These are phyloP conservation scores for Pythium phragmiticola DNA, from an alignment of 352 stramenopile species.

Conservation along the genomic window DNA sequence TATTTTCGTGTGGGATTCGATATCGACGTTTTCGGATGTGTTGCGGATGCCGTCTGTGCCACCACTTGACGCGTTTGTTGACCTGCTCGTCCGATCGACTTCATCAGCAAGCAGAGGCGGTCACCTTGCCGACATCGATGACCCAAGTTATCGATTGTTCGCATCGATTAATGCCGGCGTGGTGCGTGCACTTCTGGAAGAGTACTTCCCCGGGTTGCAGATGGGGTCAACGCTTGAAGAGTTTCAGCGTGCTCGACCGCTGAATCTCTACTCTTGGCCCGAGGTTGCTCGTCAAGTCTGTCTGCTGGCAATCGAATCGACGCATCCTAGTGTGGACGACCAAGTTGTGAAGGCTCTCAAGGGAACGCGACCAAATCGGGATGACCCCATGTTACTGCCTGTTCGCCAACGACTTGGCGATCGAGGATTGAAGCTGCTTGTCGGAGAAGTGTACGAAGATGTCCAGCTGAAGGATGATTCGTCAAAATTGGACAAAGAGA, in stretches of 20 bases:
- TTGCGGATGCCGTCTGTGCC: slow-evolving; percentile 49
- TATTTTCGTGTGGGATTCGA: slow-evolving; percentile 75
- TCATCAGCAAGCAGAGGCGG: slow-evolving; percentile 22
- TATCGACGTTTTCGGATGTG: slow-evolving; percentile 72
- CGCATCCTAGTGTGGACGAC: slow-evolving; percentile 66
- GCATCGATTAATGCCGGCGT: slow-evolving; percentile 55
- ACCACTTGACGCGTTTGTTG: slow-evolving; percentile 51
- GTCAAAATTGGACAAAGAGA: background rate
- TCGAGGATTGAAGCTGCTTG: slow-evolving; percentile 46
- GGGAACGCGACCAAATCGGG: slow-evolving; percentile 65
- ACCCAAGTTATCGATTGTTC: slow-evolving; percentile 46
- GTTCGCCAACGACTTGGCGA: slow-evolving; percentile 43
- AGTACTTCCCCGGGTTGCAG: slow-evolving; percentile 73
- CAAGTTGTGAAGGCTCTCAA: slow-evolving; percentile 75
- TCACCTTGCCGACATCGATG: slow-evolving; percentile 41
- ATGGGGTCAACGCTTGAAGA: slow-evolving; percentile 69
- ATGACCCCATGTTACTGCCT: slow-evolving; percentile 59
- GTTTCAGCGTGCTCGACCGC: slow-evolving; percentile 65
- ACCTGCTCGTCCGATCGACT: slow-evolving; percentile 39
- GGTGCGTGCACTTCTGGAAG: slow-evolving; percentile 46
- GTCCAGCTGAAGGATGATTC: slow-evolving; percentile 12
- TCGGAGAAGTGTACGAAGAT: slow-evolving; percentile 57
- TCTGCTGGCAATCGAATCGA: slow-evolving; percentile 68
- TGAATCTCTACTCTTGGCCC: slow-evolving; percentile 82
- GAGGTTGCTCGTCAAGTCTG: slow-evolving; percentile 77